phyloP scores from a whole-genome alignment of 768 basidiomycete genomes.

The Terana coerulea region DNA sequence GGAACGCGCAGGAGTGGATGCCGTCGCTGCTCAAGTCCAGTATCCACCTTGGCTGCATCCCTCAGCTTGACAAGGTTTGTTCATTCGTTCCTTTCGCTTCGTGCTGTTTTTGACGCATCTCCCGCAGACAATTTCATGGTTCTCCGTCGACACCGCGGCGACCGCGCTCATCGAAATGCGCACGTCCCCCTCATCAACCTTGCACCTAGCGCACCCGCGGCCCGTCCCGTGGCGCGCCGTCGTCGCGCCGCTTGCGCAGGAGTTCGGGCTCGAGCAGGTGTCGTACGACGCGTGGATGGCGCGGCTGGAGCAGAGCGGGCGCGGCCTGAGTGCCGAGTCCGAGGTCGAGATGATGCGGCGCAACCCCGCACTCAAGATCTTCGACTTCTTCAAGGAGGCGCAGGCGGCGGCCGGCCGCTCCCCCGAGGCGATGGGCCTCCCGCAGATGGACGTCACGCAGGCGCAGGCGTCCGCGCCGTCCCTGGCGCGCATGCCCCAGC shows the following conservation, averaged over 20 bases:
- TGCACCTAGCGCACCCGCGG: slow-evolving; percentile 25
- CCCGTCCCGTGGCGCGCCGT: slow-evolving; percentile 22
- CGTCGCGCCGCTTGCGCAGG: slow-evolving; percentile 12
- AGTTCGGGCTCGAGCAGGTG: slow-evolving; percentile 22
- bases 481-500: slow-evolving; percentile 1
- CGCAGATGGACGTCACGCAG: slow-evolving; percentile 14
- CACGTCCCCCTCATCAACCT: not conserved
- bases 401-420: not conserved
- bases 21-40: slow-evolving; percentile 29
- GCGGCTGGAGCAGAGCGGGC: slow-evolving; percentile 11
- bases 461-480: slow-evolving; percentile 10
- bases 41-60: slow-evolving; percentile 7
- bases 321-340: not conserved
- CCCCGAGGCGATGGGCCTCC: slow-evolving; percentile 13
- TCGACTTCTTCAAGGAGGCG: slow-evolving; percentile 18
- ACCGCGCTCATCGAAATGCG: slow-evolving; percentile 23
- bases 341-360: slow-evolving; percentile 15
- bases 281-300: slow-evolving; percentile 25
- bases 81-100: not conserved
- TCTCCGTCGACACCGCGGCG: slow-evolving; percentile 25
- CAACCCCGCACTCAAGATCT: slow-evolving; percentile 19
- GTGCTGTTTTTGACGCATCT: not conserved
- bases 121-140: slow-evolving; percentile 21
- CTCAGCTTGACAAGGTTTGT: slow-evolving; percentile 7
- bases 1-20: slow-evolving; percentile 37